Evolutionary conservation across 2,329 filamentous ascomycete genomes (phyloP), one percentile per base, ranked within the genome.

Genomic region (Fusarium protoensiforme): DNA sequence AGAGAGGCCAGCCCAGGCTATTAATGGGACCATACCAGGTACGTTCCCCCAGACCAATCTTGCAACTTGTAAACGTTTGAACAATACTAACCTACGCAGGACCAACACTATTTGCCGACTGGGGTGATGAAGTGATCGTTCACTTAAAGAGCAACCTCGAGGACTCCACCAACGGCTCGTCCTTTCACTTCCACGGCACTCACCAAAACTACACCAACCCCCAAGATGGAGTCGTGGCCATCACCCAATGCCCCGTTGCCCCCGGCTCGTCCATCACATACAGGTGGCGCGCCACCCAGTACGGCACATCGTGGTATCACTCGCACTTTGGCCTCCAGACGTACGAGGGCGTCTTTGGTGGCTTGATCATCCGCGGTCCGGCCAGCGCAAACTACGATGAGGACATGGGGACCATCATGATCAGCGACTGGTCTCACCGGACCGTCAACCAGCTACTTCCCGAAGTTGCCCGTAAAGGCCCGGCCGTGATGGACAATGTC

Each of bases 131-230:
- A 24, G 82, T 91, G 8, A 77, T 81, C 18, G 81, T 90, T 35
- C 87, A 87, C 61, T 85, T 92, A 20, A 87, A 82, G 46, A 92
- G 91, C 79, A 78, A 79, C 5, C 70, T 85, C 29, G 61, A 73
- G 29, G 53, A 35, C 61, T 81, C 80, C 81, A 68, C 72, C 18
- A 92, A 92, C 67, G 89, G 90, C 43, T 92, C 89, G 10, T 85
- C 85, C 13, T 88, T 92, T 33, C 91, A 92, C 78, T 92, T 86
- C 81, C 91, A 92, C 73, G 91, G 90, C 35, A 81, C 92, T 41
- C 86, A 88, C 24, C 89, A 92, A 77, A 83, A 85, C 66, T 83
- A 85, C 75, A 88, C 84, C 54, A 88, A 86, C 74, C 81, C 87
- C 59, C 83, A 87, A 64, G 90, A 92, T 73, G 91, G 91, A 61